phyloP scores from a whole-genome alignment of 148 eudicot species.

The Simmondsia chinensis region DNA sequence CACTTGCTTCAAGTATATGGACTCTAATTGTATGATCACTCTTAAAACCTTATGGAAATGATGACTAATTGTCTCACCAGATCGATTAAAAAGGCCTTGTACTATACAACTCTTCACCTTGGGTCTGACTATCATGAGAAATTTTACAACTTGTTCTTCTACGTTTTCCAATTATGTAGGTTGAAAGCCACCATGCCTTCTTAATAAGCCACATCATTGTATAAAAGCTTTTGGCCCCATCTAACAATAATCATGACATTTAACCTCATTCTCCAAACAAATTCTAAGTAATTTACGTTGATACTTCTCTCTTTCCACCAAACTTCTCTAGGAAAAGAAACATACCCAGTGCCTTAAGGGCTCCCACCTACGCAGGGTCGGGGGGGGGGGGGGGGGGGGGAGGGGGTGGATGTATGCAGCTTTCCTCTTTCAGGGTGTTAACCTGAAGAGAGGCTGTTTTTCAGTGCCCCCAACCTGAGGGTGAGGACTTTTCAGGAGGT shows the following conservation, averaged over 20 bases:
- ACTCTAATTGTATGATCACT: not conserved
- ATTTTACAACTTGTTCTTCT: not conserved
- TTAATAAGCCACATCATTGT: not conserved
- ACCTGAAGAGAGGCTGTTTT: too few species aligned
- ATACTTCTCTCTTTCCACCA: too few species aligned
- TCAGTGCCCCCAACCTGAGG: too few species aligned
- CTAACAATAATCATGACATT: too few species aligned
- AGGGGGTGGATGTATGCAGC: too few species aligned
- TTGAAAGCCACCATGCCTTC: not conserved
- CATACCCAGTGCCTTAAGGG: too few species aligned
- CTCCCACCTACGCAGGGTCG: too few species aligned
- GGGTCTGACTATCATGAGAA: not conserved
- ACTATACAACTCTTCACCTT: not conserved
- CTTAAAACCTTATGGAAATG: not conserved
- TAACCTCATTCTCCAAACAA: too few species aligned
- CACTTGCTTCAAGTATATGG: not conserved
- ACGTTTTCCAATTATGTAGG: not conserved
- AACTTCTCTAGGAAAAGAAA: too few species aligned
- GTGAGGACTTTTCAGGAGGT: not conserved
- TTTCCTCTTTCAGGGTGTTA: too few species aligned
- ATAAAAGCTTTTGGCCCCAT: not conserved
- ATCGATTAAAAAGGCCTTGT: not conserved
- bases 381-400: too few species aligned
- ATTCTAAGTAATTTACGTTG: too few species aligned
- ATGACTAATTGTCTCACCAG: not conserved